A percentile compares a stretch with the other conserved stretches of the same genome.
These are phyloP conservation scores for Zalaria sp. DNA, from an alignment of 2,329 filamentous ascomycete species.

Conservation along the genomic window DNA sequence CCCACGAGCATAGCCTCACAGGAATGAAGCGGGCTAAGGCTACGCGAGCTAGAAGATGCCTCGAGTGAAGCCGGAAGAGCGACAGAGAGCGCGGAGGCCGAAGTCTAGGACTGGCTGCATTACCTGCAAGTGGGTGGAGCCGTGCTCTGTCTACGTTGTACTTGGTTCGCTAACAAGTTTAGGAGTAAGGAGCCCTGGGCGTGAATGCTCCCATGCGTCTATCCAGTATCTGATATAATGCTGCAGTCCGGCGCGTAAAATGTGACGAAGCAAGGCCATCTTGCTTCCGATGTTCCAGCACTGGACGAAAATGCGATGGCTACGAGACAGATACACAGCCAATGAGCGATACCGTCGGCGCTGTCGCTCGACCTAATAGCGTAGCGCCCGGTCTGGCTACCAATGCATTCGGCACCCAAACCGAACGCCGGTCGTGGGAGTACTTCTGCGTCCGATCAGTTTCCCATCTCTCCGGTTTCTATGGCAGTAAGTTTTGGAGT, in stretches of 20 bases:
- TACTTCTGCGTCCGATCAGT: conserved; percentile 14
- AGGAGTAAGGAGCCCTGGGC: not conserved
- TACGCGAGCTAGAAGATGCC: not conserved
- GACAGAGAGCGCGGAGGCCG: not conserved
- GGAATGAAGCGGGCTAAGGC: too few species aligned
- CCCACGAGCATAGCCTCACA: too few species aligned
- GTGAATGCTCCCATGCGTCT: not conserved
- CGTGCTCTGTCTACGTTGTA: conserved; percentile 6
- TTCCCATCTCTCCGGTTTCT: conserved; percentile 10
- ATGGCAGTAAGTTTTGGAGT: conserved; percentile 15
- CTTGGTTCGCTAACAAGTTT: not conserved
- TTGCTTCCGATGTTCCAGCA: conserved; percentile 40
- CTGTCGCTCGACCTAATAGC: not conserved
- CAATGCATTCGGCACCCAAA: not conserved
- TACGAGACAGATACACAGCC: conserved; percentile 19
- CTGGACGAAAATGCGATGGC: conserved; percentile 43
- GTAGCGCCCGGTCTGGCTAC: not conserved
- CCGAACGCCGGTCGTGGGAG: conserved; percentile 8
- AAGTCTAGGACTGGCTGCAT: conserved; percentile 30
- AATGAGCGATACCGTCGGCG: not conserved
- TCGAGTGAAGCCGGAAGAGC: not conserved
- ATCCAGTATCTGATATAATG: not conserved
- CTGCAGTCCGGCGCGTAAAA: conserved; percentile 41
- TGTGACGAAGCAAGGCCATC: conserved; percentile 41
- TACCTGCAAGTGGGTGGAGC: conserved; percentile 37